Base-by-base conservation (phyloP, 2,329 filamentous ascomycete species). In the Diaporthe helianthi region DNA sequence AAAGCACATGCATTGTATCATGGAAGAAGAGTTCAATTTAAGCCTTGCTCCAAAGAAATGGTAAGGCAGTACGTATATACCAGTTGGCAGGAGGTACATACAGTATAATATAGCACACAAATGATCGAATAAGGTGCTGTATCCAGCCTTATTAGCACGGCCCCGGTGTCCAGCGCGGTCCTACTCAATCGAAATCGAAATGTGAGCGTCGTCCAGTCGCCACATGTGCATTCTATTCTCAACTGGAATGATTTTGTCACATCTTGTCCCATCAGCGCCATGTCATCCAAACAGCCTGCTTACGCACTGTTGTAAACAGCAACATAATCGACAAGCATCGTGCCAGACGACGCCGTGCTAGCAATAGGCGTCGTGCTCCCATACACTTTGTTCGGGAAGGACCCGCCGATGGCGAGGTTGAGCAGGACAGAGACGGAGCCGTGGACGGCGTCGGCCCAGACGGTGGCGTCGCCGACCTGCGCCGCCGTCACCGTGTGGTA, bases 351-450 rank as follows among this genome's bases (percentile, higher is more conserved):
- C 24, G 54, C 66, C 13, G 66, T 68, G 15, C 44, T 51, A 0
- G 52, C 53, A 9, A 69, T 38, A 6, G 76, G 76, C 38, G 76
- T 77, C n/a, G 69, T 71, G 26, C 53, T 63, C 17, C 76, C 76
- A 52, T 71, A 71, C 5, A 75, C 65, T 6, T 73, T 74, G 65
- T 76, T 72, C 1, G 76, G 76, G 69, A 76, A 77, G 2, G 72
- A 55, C 12, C 76, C 76, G 5, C 76, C 76, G 46, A 77, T 76
- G 8, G 76, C 76, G 12, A 77, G 64, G 51, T 77, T 76, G 44
- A 77, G 49, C 8, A 77, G 71, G 22, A 77, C 53, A 65, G 73
- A 77, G 54, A 73, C 73, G 6, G 74, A 74, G 24, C 74, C 69
- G 47, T 75, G 73, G n/a, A 76, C 72, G 19, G 73, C 72, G 51